Evolutionary conservation across 352 stramenopile species (phyloP), one percentile per base, ranked within the genome.

Genomic region (Phytophthora multivora): DNA sequence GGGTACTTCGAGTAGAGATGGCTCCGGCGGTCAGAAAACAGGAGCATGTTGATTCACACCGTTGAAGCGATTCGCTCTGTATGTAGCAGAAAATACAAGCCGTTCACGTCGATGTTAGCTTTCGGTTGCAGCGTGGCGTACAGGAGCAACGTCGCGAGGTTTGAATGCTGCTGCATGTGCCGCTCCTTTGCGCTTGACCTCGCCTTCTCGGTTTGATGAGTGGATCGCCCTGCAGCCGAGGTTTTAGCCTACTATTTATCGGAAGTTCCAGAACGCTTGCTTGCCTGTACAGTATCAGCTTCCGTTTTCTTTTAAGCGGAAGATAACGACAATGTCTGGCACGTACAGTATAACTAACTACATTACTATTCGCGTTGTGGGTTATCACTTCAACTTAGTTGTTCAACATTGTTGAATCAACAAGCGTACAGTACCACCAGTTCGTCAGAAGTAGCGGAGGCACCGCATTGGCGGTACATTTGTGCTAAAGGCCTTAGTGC

Each of bases 1-100:
- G 19, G 48, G 28, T 59, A 51, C 23, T 25, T 41, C 43, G 43
- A 50, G 45, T 47, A 63, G 54, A 63, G 55, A 63, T 59, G 47
- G 49, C 26, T 65, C 28, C 28, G 39, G 30, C 35, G 39, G 40
- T 15, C 42, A 66, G n/a, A 16, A 66, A 66, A 51, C 49, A 25
- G 30, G 46, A 50, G 35, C 13, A 40, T 13, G 12, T 18, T 18
- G 35, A 40, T n/a, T 40, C 35, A 13, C 9, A 10, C 6, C 7
- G 35, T 18, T 25, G 8, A 38, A 42, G 40, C 15, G 26, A 33
- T 31, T 19, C n/a, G 38, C 16, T 45, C 38, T 45, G 16, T 45
- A n/a, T n/a, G n/a, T n/a, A n/a, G 38, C 38, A 45, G 38, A 45
- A 45, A 45, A 45, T 23, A 45, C 38, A 23, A 43, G 30, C 5